Evolutionary conservation across 2,329 filamentous ascomycete genomes (phyloP), one percentile per base, ranked within the genome.

Genomic region (Penicillium occitanis): DNA sequence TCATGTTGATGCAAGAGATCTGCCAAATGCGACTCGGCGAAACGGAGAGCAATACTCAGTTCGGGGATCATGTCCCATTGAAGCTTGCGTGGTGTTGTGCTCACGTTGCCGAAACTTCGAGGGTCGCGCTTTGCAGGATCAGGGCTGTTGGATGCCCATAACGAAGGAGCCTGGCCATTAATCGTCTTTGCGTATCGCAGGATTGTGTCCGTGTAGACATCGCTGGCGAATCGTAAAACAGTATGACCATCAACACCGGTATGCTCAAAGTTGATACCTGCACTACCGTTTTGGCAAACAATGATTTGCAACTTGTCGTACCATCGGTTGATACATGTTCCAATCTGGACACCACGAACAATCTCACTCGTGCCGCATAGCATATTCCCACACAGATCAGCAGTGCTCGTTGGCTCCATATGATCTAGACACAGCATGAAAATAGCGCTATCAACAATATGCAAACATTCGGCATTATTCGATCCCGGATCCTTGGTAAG

Each of bases 251-350:
- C 95, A 5, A 99, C 94, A 70, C 95, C 95, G 0, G 95, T 99
- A 75, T 99, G 95, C 78, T 99, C 95, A 73, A 99, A 98, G 80
- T 99, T 99, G 87, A 99, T 98, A 5, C 95, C 95, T 0, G 95
- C 95, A 74, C 92, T 97, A 66, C 95, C 95, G 79, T 98, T 99
- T 81, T 97, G 96, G 84, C 95, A 98, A 61, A 99, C 95, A 64
- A 99, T 98, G 69, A 99, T 97, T 76, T 99, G 95, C 58, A 99
- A 84, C 82, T 99, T 99, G 81, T 99, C 95, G 75, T 99, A 99
- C 95, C 95, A 99, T 68, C 95, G 86, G 78, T 99, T 99, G 14
- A 94, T 97, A 80, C 95, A 99, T 1, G 95, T 98, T 35, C 95
- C 95, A 53, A 97, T 93, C 79, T 99, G 95, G 1, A 99, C 91